phyloP scores from a whole-genome alignment of 108 stramenopile genomes.

The Cylindrotheca closterium region DNA sequence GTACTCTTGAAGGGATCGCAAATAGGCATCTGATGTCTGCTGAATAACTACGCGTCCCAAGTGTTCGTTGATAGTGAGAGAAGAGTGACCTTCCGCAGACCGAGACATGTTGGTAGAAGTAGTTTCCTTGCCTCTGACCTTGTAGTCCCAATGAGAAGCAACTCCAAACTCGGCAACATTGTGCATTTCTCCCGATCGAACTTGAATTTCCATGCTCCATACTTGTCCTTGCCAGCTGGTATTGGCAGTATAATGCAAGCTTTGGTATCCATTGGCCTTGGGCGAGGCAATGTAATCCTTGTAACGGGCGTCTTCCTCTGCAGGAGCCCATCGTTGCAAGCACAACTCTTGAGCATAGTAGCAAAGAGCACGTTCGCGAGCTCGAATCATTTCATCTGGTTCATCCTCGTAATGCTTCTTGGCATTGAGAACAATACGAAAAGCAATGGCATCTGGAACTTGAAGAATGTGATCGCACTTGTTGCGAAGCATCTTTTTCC shows the following conservation, averaged over 20 bases:
- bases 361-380: constrained; percentile 74
- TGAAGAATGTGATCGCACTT: constrained; percentile 58
- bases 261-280: constrained; percentile 92
- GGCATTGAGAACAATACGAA: constrained; percentile 75
- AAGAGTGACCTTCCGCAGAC: background rate
- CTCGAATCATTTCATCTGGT: constrained; percentile 50
- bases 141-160: constrained; percentile 85
- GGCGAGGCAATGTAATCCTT: constrained; percentile 90
- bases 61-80: constrained; percentile 10
- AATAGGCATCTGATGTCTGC: constrained; percentile 59
- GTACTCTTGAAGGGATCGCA: constrained; percentile 66
- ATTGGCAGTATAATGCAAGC: constrained; percentile 83
- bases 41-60: constrained; percentile 22
- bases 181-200: constrained; percentile 86
- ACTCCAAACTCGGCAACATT: constrained; percentile 87
- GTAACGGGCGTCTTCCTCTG: constrained; percentile 50
- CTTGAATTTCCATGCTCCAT: constrained; percentile 83
- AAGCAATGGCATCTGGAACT: constrained; percentile 78
- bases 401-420: constrained; percentile 51
- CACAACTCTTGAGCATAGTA: constrained; percentile 74
- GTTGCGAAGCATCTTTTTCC: constrained; percentile 81
- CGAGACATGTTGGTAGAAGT: background rate
- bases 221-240: constrained; percentile 51
- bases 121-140: constrained; percentile 20
- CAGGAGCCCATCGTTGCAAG: constrained; percentile 43